Base-by-base conservation (phyloP, 148 eudicot species). In the Salicornia ramosissima region DNA sequence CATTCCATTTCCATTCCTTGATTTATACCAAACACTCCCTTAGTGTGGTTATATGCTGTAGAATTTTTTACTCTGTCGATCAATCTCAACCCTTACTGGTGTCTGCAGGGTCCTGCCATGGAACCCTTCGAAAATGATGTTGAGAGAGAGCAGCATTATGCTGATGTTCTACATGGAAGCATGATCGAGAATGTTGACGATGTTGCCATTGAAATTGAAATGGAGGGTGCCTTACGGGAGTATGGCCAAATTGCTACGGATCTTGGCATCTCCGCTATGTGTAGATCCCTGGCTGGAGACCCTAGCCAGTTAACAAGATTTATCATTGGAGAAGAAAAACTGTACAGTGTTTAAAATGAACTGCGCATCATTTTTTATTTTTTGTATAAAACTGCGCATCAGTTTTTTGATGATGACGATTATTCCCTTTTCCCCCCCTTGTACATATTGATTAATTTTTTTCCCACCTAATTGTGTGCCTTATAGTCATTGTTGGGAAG, bases 301-400 rank as follows among this genome's bases (percentile, higher is more conserved):
- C 90, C 93, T 12, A 79, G 88, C 80, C 90, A 82, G 53, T 77
- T 91, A 70, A 88, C 97, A 3, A 78, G 87, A 68, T 91, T 88
- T 96, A 85, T 91, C 55, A 78, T 91, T 49, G 99, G 96, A 58
- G 97, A 91, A 82, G 89, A 81, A 7, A 83, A 74, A 68, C 36
- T 86, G 67, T 72, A 65, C 52, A 80, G 55, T 54, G 53, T 74
- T 61, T 86, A 74, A 83, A 28, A 33, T 63, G 7, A 63, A 24
- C 30, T 22, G 36, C 4, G 50, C 55, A 4, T 67, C 49, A 56
- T 4, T 21, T 56, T 54, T 42, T 29, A 43, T 36, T 36, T 36
- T 36, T n/a, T n/a, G n/a, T n/a, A n/a, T n/a, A n/a, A n/a, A 63
- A 24, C 30, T 22, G 36, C 4, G 50, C 55, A 4, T 67, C 49